These are phyloP conservation scores for Puccinia horiana DNA, from an alignment of 1,284 basidiomycete genomes.

Conservation along the genomic window DNA sequence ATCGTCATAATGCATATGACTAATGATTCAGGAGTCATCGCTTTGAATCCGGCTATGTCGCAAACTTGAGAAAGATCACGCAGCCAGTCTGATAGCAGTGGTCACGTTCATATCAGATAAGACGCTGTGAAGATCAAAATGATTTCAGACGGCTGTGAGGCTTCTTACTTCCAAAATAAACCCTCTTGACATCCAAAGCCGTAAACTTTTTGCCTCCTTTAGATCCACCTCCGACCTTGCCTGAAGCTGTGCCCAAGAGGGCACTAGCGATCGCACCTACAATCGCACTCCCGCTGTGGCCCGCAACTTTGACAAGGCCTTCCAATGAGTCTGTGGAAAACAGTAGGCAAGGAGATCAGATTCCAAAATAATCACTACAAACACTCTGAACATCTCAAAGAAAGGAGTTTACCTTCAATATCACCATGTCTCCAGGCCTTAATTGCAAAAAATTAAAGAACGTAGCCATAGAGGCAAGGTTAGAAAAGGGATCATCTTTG, in stretches of 20 bases:
- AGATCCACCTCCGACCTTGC: constrained; percentile 26
- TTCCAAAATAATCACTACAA: not conserved
- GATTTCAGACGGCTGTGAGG: constrained; percentile 48
- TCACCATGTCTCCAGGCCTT: constrained; percentile 48
- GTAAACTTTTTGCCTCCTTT: constrained; percentile 54
- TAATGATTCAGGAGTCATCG: constrained; percentile 35
- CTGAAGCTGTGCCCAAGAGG: constrained; percentile 30
- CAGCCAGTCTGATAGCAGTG: constrained; percentile 40
- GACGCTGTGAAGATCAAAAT: not conserved
- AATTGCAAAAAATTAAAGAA: not conserved
- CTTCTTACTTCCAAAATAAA: constrained; percentile 57
- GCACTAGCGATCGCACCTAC: constrained; percentile 45
- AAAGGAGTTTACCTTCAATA: constrained; percentile 27
- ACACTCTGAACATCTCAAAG: not conserved
- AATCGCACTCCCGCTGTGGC: constrained; percentile 40
- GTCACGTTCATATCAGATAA: not conserved
- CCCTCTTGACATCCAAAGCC: constrained; percentile 57
- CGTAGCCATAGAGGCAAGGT: too few relatives aligned
- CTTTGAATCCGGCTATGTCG: constrained; percentile 47
- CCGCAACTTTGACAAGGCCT: constrained; percentile 43
- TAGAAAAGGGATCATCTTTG: not conserved
- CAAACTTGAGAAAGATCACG: constrained; percentile 49
- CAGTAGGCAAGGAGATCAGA: not conserved
- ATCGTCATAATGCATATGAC: constrained; percentile 55
- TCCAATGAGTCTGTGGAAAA: constrained; percentile 36